Conservation (phyloP, 1,284 basidiomycete genomes). For the Microbotryum violaceum region DNA sequence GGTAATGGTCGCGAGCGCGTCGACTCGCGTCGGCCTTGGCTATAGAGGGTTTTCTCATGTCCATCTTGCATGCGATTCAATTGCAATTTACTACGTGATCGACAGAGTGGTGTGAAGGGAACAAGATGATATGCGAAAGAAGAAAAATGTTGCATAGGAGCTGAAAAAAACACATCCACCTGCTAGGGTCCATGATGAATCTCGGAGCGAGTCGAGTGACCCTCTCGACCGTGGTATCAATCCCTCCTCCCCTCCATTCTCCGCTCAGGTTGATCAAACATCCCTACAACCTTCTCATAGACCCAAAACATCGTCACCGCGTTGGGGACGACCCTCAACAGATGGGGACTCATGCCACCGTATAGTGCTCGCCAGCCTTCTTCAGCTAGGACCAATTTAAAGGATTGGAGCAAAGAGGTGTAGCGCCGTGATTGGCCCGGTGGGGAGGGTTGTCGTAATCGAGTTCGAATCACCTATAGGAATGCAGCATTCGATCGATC, state of each 20-base stretch:
- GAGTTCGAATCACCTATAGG: conserved; percentile 76
- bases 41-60: no score
- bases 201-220: background rate
- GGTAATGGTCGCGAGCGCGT: no score
- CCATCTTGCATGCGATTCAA: no score
- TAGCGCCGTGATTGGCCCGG: conserved; percentile 57
- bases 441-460: conserved; percentile 69
- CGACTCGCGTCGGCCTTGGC: no score
- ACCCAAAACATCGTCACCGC: conserved; percentile 89
- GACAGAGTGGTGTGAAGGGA: no score
- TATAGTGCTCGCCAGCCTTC: conserved; percentile 83
- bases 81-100: no score
- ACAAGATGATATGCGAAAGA: no score
- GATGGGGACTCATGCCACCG: conserved; percentile 85
- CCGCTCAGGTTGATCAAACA: conserved; percentile 27
- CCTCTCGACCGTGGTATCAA: background rate
- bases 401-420: conserved; percentile 74
- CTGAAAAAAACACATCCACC: no score
- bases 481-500: conserved; percentile 2
- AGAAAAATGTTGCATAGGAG: background rate
- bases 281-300: conserved; percentile 40
- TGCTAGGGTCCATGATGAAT: background rate
- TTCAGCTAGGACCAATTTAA: conserved; percentile 76
- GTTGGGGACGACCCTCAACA: conserved; percentile 94
- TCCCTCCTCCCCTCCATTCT: no score